Conservation (phyloP, 78 protist species). For the Planoprotostelium fungivorum region DNA sequence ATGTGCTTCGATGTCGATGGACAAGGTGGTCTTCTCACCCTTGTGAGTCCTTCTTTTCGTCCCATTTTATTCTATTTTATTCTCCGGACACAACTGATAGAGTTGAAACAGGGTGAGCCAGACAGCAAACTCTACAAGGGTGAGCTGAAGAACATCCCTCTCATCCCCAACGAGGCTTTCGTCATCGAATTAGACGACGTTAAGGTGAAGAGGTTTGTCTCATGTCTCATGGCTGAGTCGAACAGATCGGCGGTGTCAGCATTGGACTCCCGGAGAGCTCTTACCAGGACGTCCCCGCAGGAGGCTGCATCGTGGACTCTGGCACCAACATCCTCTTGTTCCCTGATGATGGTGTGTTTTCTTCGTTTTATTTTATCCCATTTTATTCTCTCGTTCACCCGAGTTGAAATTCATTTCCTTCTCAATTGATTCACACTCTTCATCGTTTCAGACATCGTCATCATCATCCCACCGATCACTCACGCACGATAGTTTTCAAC, state of each 20-base stretch:
- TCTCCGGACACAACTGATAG: too few species aligned
- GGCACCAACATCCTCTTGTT: not conserved
- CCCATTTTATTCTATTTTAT: too few species aligned
- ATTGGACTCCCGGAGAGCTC: not conserved
- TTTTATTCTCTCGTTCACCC: not conserved
- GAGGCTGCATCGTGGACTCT: not conserved
- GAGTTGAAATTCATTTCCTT: too few species aligned
- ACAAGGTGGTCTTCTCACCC: not conserved
- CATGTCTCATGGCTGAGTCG: not conserved
- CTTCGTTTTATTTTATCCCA: too few species aligned
- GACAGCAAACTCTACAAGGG: not conserved
- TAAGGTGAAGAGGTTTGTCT: not conserved
- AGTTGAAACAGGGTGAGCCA: not conserved
- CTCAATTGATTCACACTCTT: too few species aligned
- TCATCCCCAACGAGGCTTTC: not conserved
- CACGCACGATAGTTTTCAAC: not conserved
- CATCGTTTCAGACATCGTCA: too few species aligned
- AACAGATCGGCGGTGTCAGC: not conserved
- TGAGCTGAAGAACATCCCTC: not conserved
- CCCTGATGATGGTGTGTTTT: not conserved
- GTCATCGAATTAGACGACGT: not conserved
- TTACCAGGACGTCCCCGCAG: not conserved
- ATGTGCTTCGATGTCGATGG: not conserved
- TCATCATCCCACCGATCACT: not conserved
- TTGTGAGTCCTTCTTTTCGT: not conserved